Evolutionary conservation across 2,329 filamentous ascomycete genomes (phyloP), one percentile per base, ranked within the genome.

Genomic region (Aspergillus pseudoterreus): DNA sequence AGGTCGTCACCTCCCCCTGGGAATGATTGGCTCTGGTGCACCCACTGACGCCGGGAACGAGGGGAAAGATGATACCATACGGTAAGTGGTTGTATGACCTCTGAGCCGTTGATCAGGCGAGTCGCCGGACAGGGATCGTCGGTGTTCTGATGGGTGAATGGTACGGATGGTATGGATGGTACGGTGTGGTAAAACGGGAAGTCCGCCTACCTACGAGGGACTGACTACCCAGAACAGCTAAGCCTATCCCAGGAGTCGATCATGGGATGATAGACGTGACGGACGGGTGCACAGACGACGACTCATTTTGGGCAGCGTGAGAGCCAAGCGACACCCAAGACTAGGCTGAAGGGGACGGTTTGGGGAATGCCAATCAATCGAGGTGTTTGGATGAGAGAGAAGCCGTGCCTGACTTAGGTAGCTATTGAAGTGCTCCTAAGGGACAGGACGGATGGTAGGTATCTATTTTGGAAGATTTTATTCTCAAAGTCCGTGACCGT

Each of bases 251-350:
- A 41, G 49, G 38, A 50, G 48, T 43, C 55, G 55, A 56, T 59
- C 57, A 59, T 59, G 57, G 49, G 57, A 57, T 55, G 55, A 33
- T 44, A 49, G 24, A 36, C 42, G 47, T 56, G 50, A 54, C 49
- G 49, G 39, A 51, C 43, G 47, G 27, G 10, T 30, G 55, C 53
- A 59, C 57, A 53, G 55, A 56, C 55, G 33, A 49, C 6, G 32
- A 48, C 53, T 45, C 48, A 48, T 47, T 54, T 56, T 54, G 49
- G 54, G 51, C 54, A 54, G 35, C 54, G 52, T 48, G 14, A 38
- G 35, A 38, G 35, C 35, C 35, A 38, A 38, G 35, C 35, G 19
- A 45, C 19, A 15, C 11, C 32, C 9, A 41, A 35, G 17, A 30
- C 36, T 32, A 30, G 47, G 27, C 27, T 30, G 27, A 30, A 9